Base-by-base conservation (phyloP, 768 basidiomycete species). In the Lentinula boryana region DNA sequence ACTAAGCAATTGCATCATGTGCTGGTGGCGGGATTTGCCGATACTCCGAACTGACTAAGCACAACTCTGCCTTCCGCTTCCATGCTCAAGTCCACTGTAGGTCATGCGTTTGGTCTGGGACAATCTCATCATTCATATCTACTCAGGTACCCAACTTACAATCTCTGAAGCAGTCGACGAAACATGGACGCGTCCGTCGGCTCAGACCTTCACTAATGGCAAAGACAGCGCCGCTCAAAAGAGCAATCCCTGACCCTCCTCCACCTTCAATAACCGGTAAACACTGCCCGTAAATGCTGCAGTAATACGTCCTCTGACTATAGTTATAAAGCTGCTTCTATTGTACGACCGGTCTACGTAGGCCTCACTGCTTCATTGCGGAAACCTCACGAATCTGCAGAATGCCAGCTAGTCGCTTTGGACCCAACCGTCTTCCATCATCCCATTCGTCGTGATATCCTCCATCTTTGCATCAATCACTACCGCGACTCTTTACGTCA, bases 401-500 rank as follows among this genome's bases (percentile, higher is more conserved):
- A 77, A 50, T 73, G 77, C 9, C 76, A 73, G 58, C 75, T 88
- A 10, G 87, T 88, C 40, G 78, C 81, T 63, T 83, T 92, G 32
- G 83, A 92, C 68, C 85, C 89, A 1, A 80, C 83, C n/a, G 88
- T 98, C 33, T 99, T 98, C 75, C 80, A 84, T 62, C 87, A 93
- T 66, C 93, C 95, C 43, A 84, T 95, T 48, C 91, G 96, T 54
- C 84, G 86, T 21, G 95, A 98, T 72, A 91, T 99, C 63, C 84
- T 98, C 3, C 95, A 98, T 71, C 82, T 93, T 49, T 96, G 95
- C 69, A 88, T 95, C 36, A 84, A 89, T 5, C 92, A 96, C 67
- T 83, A 97, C 70, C 85, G 89, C 43, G 93, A 97, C 68, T 83
- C 86, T 18, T 80, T 95, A 15, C 87, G 96, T n/a, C 90, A 94